Percentiles rank a stretch among this genome's conserved stretches.
Evolutionary conservation across 768 basidiomycete genomes (phyloP).

Genomic region (Mycena vulgaris): DNA sequence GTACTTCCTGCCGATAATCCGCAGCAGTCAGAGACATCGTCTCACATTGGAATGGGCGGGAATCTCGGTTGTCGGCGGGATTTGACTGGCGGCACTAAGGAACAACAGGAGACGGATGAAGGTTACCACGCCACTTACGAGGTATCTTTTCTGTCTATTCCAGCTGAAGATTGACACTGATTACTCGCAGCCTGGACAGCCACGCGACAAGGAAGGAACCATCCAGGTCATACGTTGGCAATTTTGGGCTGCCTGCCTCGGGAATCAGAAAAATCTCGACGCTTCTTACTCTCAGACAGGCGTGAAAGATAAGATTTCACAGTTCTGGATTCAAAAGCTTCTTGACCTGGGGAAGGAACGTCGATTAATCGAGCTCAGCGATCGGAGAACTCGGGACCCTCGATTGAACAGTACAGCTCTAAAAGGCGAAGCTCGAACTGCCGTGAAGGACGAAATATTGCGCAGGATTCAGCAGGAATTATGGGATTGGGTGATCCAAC

Average conservation of each 20-base stretch:
- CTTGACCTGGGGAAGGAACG: background rate
- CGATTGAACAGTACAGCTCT: background rate
- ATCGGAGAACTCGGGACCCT: background rate
- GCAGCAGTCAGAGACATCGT: conserved; percentile 47
- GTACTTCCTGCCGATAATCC: conserved; percentile 51
- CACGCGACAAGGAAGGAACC: background rate
- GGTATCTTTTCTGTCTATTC: background rate
- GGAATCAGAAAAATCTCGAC: conserved; percentile 21
- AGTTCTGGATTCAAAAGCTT: conserved; percentile 43
- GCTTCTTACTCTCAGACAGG: conserved; percentile 42
- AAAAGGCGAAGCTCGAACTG: background rate
- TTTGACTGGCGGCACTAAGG: conserved; percentile 40
- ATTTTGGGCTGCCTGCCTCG: conserved; percentile 34
- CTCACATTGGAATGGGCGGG: conserved; percentile 41
- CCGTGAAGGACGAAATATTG: background rate
- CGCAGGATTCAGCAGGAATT: background rate
- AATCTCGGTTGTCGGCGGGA: conserved; percentile 45
- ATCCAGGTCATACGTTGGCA: background rate
- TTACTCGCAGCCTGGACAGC: background rate
- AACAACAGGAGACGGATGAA: conserved; percentile 36
- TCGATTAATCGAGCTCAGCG: background rate
- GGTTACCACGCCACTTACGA: conserved; percentile 1
- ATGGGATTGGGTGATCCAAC: conserved; percentile 18
- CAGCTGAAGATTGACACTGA: background rate
- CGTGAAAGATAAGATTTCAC: conserved; percentile 49